These are phyloP conservation scores for Tremellales sp. DNA, from an alignment of 1,284 basidiomycete species.

Conservation along the genomic window DNA sequence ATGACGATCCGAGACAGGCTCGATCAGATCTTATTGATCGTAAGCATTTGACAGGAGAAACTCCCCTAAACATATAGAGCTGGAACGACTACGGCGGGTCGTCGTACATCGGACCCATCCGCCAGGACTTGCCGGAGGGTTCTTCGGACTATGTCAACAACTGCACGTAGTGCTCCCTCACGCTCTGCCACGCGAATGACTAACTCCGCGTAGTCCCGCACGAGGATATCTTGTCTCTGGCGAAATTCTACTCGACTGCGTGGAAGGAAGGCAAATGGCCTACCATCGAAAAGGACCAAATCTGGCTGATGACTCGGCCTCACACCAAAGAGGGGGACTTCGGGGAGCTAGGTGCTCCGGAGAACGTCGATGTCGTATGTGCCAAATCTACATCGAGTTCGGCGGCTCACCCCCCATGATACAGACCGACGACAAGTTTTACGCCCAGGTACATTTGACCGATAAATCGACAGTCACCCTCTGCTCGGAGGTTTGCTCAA, in stretches of 20 bases:
- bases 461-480: slow-evolving; percentile 23
- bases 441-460: slow-evolving; percentile 30
- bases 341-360: slow-evolving; percentile 12
- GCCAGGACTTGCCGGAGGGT: slow-evolving; percentile 23
- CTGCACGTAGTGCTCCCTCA: slow-evolving; percentile 6
- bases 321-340: slow-evolving; percentile 56
- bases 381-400: slow-evolving; percentile 11
- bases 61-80: not conserved
- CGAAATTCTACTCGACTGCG: slow-evolving; percentile 61
- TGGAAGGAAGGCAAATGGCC: slow-evolving; percentile 68
- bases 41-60: not conserved
- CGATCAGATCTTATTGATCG: slow-evolving; percentile 26
- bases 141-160: slow-evolving; percentile 4
- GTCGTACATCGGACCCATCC: slow-evolving; percentile 26
- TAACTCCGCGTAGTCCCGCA: slow-evolving; percentile 19
- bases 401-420: slow-evolving; percentile 7
- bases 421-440: slow-evolving; percentile 30
- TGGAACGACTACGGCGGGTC: slow-evolving; percentile 31
- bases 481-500: slow-evolving; percentile 15
- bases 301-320: slow-evolving; percentile 65
- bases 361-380: too few relatives aligned
- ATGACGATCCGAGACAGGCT: slow-evolving; percentile 23
- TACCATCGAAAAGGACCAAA: slow-evolving; percentile 57
- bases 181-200: not conserved
- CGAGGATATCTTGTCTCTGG: slow-evolving; percentile 56